These are phyloP conservation scores for Marasmius sp. DNA, from an alignment of 1,284 basidiomycete species.

Conservation along the genomic window DNA sequence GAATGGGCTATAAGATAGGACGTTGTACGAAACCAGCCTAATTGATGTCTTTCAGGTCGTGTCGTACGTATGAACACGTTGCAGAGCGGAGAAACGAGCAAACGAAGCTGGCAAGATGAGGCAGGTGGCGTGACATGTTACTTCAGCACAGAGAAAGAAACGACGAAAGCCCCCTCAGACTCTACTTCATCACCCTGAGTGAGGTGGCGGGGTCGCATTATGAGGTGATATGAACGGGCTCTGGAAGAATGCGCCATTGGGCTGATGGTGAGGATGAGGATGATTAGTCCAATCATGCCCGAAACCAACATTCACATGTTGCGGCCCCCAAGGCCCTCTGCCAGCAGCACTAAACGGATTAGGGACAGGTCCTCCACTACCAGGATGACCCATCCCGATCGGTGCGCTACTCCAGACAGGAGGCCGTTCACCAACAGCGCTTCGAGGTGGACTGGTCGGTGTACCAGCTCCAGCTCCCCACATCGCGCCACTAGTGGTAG, in stretches of 20 bases:
- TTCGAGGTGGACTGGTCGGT: constrained; percentile 35
- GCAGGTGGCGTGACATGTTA: no score
- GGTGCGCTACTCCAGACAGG: constrained; percentile 32
- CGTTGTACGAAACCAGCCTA: no score
- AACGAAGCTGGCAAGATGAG: no score
- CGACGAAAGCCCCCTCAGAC: no score
- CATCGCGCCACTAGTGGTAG: constrained; percentile 37
- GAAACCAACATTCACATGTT: constrained; percentile 16
- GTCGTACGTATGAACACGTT: no score
- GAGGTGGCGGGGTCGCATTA: constrained; percentile 52
- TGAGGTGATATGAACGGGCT: constrained; percentile 39
- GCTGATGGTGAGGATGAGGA: constrained; percentile 19
- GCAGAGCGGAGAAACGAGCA: no score
- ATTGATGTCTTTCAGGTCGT: no score
- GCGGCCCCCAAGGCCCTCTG: not conserved
- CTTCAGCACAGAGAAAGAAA: no score
- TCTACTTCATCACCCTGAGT: constrained; percentile 33
- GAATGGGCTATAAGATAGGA: no score
- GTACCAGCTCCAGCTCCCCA: constrained; percentile 40
- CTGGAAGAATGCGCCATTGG: constrained; percentile 43
- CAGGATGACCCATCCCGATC: not conserved
- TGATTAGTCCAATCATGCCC: constrained; percentile 42
- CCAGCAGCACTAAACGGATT: not conserved
- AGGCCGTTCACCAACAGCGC: constrained; percentile 23
- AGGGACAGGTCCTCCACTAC: not conserved